phyloP scores from a whole-genome alignment of 2,329 filamentous ascomycete genomes.

The Calonectria pseudoturangicola region DNA sequence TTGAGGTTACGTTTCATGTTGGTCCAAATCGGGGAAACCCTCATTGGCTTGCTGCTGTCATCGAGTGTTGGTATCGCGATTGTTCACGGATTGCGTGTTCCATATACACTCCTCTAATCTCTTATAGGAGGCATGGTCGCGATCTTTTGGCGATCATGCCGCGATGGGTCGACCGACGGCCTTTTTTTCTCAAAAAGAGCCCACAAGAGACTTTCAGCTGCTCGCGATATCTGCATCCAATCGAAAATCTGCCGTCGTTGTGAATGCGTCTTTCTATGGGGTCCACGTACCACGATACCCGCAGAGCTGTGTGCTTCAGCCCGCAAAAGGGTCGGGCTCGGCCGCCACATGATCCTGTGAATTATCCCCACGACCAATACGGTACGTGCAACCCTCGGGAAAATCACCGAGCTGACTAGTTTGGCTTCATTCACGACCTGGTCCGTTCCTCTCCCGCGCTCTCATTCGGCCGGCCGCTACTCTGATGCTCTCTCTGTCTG shows the following conservation, averaged over 20 bases:
- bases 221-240: background rate
- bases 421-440: constrained; percentile 13
- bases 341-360: constrained; percentile 16
- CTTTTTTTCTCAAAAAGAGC: background rate
- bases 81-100: background rate
- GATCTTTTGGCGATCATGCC: constrained; percentile 1
- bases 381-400: background rate
- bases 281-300: background rate
- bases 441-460: background rate
- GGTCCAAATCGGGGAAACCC: background rate
- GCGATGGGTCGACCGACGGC: constrained; percentile 8
- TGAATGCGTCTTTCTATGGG: background rate
- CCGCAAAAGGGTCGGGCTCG: background rate
- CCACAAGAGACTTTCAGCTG: background rate
- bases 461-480: constrained; percentile 23
- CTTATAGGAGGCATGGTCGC: background rate
- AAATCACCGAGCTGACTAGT: constrained; percentile 17
- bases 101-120: background rate
- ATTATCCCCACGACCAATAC: constrained; percentile 16
- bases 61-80: background rate
- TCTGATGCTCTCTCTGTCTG: background rate
- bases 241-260: background rate
- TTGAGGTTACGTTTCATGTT: background rate
- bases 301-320: background rate
- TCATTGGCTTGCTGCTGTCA: background rate